Base-by-base conservation (phyloP, 2,329 filamentous ascomycete genomes). In the Tricladium varicosporioides region DNA sequence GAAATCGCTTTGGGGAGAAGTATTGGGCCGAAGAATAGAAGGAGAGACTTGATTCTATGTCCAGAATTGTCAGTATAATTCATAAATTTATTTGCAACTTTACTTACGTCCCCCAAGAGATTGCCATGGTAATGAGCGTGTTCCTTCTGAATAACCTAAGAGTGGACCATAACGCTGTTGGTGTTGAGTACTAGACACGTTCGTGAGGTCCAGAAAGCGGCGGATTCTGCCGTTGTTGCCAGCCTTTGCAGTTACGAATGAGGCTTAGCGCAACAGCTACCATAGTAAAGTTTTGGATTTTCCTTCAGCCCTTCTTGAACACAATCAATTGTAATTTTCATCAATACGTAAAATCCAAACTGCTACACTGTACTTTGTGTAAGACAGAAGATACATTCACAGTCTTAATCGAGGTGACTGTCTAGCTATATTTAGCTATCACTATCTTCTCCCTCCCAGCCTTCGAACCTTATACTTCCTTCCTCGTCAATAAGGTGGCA, bases 1-100 rank as follows among this genome's bases (percentile, higher is more conserved):
- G 76, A 73, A 56, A 91, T 75, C 56, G 80, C 78, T 66, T 84
- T 85, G 51, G 88, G 87, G 42, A 93, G 72, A 62, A 92, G 76
- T 62, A 90, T 78, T 32, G 90, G 89, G 2, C 86, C 89, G 70
- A 92, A 76, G 68, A 82, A 73, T 58, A 81, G 70, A 61, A 79
- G 63, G 43, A 78, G 62, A 47, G 74, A 73, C 64, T 78, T 75
- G 53, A 77, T 67, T 46, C 75, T 79, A 65, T 27, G 7, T 27
- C 7, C 22, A 3, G 22, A 27, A 27, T 27, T 27, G 22, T 27
- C 7, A 27, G 22, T 27, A 27, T 27, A 27, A 27, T 27, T 27
- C 7, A 7, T 7, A 27, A 27, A 27, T 3, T 27, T n/a, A n/a
- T n/a, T n/a, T n/a, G n/a, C n/a, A n/a, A n/a, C n/a, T n/a, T n/a